phyloP scores from a whole-genome alignment of 345 rosid species.

The Tarenaya hassleriana region DNA sequence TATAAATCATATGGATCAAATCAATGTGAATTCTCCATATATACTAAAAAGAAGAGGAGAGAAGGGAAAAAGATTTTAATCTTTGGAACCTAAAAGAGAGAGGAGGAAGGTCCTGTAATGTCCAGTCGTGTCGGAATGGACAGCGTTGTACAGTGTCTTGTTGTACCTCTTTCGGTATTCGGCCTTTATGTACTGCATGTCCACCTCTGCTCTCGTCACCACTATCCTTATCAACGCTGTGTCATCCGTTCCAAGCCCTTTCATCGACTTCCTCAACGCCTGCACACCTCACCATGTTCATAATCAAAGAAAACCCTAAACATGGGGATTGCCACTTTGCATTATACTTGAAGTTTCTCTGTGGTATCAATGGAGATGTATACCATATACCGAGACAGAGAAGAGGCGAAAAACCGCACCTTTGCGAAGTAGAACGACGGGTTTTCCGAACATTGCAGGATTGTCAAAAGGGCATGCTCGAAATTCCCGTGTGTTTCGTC shows the following conservation, averaged over 20 bases:
- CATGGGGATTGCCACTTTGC: background rate
- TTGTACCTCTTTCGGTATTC: constrained; percentile 47
- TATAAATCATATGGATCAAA: too few species aligned
- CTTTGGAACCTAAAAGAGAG: constrained; percentile 42
- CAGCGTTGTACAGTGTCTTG: constrained; percentile 40
- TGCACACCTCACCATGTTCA: constrained; percentile 18
- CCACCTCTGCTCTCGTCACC: constrained; percentile 51
- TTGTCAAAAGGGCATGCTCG: constrained; percentile 42
- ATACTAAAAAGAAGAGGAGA: too few species aligned
- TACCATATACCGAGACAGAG: too few species aligned
- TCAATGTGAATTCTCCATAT: too few species aligned
- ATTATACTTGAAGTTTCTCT: background rate
- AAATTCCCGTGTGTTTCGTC: constrained; percentile 46
- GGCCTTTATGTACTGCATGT: constrained; percentile 43
- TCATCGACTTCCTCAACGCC: constrained; percentile 54
- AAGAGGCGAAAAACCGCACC: constrained; percentile 21
- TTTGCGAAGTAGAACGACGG: constrained; percentile 48
- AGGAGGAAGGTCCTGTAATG: constrained; percentile 50
- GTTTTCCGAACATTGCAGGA: constrained; percentile 49
- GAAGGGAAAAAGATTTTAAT: constrained; percentile 5
- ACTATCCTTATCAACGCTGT: constrained; percentile 44
- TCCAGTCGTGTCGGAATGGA: constrained; percentile 56
- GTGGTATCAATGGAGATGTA: too few species aligned
- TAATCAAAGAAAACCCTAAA: background rate
- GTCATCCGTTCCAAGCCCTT: constrained; percentile 57